Evolutionary conservation across 2,329 filamentous ascomycete species (phyloP), one percentile per base, ranked within the genome.

Genomic region (Coniochaeta sp.): DNA sequence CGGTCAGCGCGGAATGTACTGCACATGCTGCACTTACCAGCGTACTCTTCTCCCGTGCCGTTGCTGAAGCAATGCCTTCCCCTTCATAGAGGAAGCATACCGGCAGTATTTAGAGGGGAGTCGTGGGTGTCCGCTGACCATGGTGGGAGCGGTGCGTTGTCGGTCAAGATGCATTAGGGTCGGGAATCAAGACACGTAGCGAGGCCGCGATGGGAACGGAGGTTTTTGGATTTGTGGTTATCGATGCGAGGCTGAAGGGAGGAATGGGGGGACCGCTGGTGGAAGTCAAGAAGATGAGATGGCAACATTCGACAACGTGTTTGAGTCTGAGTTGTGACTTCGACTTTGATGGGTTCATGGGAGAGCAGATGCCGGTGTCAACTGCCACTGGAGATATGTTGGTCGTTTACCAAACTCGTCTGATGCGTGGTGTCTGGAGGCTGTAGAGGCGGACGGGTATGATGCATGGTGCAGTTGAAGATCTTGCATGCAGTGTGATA

Each of bases 51-150:
- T n/a, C n/a, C n/a, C n/a, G n/a, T n/a, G n/a, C n/a, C n/a, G n/a
- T n/a, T 63, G 14, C 50, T 52, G 57, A 56, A 61, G 48, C 53
- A 56, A 20, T 61, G 60, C 40, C 40, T 60, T n/a, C 22, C 55
- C 58, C 6, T 47, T 60, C 7, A 54, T 56, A 16, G 58, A 62
- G 35, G 56, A 59, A 26, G 52, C 51, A 18, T 58, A 60, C 32
- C 53, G 61, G 13, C 51, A 53, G 14, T 59, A 55, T 55, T 56
- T 27, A 24, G 56, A 26, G 54, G 55, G 33, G 57, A 61, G 38
- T 60, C 60, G 4, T 62, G n/a, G 60, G 60, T 59, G 58, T 28
- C 55, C 55, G 18, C 48, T 58, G 6, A 61, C 57, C 10, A 56
- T 61, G 54, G 56, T 54, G 26, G 58, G 52, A 3, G 56, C 57